phyloP scores from a whole-genome alignment of 306 rosid genomes.

The Glycine tomentella region DNA sequence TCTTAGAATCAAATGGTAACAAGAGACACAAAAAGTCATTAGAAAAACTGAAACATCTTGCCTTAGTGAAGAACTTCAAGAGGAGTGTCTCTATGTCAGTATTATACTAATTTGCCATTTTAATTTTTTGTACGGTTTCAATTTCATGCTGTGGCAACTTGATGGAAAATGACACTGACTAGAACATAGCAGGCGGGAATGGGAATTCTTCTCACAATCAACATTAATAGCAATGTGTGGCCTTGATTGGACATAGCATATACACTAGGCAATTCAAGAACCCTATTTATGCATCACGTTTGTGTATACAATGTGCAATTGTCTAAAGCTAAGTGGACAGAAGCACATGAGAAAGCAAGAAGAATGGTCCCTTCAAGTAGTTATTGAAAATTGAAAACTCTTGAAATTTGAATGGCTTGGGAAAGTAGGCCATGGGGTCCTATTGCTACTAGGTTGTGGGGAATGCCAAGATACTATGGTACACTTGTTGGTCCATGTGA shows the following conservation, averaged over 20 bases:
- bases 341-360: constrained; percentile 54
- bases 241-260: constrained; percentile 42
- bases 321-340: constrained; percentile 51
- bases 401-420: constrained; percentile 24
- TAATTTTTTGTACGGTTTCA: constrained; percentile 10
- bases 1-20: constrained; percentile 3
- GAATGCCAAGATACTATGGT: not conserved
- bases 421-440: constrained; percentile 42
- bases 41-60: constrained; percentile 36
- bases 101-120: constrained; percentile 29
- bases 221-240: constrained; percentile 44
- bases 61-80: constrained; percentile 41
- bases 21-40: constrained; percentile 1
- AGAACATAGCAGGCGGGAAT: constrained; percentile 52
- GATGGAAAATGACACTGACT: constrained; percentile 52
- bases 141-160: constrained; percentile 43
- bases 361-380: constrained; percentile 52
- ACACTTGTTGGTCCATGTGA: constrained; percentile 41
- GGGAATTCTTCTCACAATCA: constrained; percentile 30
- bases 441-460: constrained; percentile 22
- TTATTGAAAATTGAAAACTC: constrained; percentile 39
- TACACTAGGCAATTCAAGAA: constrained; percentile 49
- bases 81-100: constrained; percentile 44
- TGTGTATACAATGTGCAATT: constrained; percentile 55
- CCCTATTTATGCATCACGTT: constrained; percentile 47